These are phyloP conservation scores for Aspergillus viridinutans DNA, from an alignment of 2,329 filamentous ascomycete genomes.

Conservation along the genomic window DNA sequence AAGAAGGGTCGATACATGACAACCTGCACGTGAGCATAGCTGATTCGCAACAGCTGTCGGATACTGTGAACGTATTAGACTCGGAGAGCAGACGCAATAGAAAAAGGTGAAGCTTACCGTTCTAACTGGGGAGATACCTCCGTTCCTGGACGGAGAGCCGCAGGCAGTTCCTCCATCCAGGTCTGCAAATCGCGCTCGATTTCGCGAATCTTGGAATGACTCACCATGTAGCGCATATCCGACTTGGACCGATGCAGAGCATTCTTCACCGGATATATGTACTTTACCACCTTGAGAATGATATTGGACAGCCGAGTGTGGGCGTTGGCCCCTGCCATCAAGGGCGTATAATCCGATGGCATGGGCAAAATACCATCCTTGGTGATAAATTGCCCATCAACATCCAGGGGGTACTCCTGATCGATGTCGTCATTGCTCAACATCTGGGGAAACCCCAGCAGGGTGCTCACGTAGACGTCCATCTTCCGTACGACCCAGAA, in stretches of 20 bases:
- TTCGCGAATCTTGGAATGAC: slow-evolving; percentile 61
- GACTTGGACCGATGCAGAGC: slow-evolving; percentile 40
- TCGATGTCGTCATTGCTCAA: slow-evolving; percentile 49
- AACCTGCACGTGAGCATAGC: slow-evolving; percentile 62
- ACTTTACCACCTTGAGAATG: slow-evolving; percentile 58
- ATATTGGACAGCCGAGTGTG: slow-evolving; percentile 56
- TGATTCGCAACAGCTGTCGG: slow-evolving; percentile 59
- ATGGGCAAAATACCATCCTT: slow-evolving; percentile 47
- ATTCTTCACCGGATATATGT: slow-evolving; percentile 60
- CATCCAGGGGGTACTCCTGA: slow-evolving; percentile 43
- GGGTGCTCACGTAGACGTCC: slow-evolving; percentile 49
- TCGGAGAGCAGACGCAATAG: neutral
- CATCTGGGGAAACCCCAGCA: slow-evolving; percentile 47
- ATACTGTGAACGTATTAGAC: slow-evolving; percentile 36
- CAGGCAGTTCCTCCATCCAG: slow-evolving; percentile 66
- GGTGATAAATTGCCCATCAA: slow-evolving; percentile 47
- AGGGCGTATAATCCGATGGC: slow-evolving; percentile 51
- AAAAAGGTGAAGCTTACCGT: slow-evolving; percentile 57
- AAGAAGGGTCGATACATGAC: slow-evolving; percentile 63
- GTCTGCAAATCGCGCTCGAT: slow-evolving; percentile 60
- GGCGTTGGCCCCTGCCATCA: slow-evolving; percentile 59
- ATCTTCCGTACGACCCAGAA: slow-evolving; percentile 50
- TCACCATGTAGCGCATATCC: slow-evolving; percentile 57
- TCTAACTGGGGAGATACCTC: slow-evolving; percentile 71
- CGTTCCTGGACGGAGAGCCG: slow-evolving; percentile 71